Evolutionary conservation across 805 yeast species (phyloP), one percentile per base, ranked within the genome.

Genomic region (Wickerhamiella brachini): DNA sequence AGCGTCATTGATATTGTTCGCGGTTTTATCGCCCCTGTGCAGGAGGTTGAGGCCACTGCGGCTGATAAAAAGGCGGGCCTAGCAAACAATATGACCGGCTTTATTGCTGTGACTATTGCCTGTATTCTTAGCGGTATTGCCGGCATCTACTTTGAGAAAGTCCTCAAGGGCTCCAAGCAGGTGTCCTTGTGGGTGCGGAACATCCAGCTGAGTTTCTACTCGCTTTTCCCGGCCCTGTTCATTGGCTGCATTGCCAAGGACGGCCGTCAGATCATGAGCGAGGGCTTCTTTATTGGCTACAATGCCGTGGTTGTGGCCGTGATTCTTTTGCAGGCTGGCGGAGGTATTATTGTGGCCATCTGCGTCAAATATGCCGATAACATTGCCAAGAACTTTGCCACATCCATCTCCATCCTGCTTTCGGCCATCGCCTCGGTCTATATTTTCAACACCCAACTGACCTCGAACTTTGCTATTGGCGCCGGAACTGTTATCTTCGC

Each of bases 331-430:
- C 73, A 69, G 56, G 73, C 73, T 0, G 44, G 65, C 22, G 73
- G 73, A 8, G 73, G 73, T 6, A 65, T 69, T 48, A 61, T 69
- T 8, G 73, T 69, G 4, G 73, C 73, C 3, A 54, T 69, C 29
- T 69, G 71, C 49, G 73, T 69, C 53, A 69, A 69, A 51, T 69
- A 64, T 51, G 73, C 73, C 22, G 73, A 69, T 57, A 69, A 67
- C 54, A 69, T 69, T 47, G 69, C 70, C 51, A 69, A 69, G 58
- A 45, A 69, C 59, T 69, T 69, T 55, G 71, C 71, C 13, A 69
- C 72, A 8, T 63, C 70, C 10, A 60, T 69, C 42, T 66, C 71
- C 13, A 69, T 69, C 51, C 60, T 69, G 22, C 56, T 69, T 10
- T 66, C 71, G 10, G 68, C 68, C 29, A 55, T 69, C 24, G 71